These are phyloP conservation scores for Citrullus colocynthis DNA, from an alignment of 306 rosid genomes.

Conservation along the genomic window DNA sequence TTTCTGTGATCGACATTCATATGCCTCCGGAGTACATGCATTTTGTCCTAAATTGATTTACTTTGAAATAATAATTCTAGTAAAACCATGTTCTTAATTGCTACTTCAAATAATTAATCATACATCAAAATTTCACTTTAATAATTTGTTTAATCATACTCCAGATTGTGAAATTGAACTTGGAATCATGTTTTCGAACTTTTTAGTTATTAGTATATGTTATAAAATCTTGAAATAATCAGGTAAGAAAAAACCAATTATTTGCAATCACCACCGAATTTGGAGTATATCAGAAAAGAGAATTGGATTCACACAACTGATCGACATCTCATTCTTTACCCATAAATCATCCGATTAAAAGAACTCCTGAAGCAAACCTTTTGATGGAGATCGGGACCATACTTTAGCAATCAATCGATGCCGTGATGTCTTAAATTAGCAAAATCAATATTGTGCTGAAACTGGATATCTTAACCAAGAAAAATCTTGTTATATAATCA, in stretches of 20 bases:
- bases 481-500: neutral
- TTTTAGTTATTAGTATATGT: neutral
- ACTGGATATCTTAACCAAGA: neutral
- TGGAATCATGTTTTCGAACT: neutral
- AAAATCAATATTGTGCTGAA: neutral
- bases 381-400: neutral
- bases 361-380: neutral
- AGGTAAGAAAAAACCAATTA: neutral
- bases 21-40: neutral
- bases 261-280: neutral
- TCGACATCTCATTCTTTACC: neutral
- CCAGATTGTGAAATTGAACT: neutral
- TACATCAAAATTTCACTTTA: neutral
- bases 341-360: neutral
- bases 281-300: neutral
- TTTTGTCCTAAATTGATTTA: neutral
- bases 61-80: neutral
- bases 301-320: neutral
- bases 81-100: neutral
- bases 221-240: neutral
- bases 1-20: neutral
- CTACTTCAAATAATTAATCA: neutral
- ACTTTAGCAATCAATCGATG: neutral
- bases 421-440: neutral
- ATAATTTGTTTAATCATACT: neutral